Conservation (phyloP, 73 alveolate species). For the Halteria grandinella region DNA sequence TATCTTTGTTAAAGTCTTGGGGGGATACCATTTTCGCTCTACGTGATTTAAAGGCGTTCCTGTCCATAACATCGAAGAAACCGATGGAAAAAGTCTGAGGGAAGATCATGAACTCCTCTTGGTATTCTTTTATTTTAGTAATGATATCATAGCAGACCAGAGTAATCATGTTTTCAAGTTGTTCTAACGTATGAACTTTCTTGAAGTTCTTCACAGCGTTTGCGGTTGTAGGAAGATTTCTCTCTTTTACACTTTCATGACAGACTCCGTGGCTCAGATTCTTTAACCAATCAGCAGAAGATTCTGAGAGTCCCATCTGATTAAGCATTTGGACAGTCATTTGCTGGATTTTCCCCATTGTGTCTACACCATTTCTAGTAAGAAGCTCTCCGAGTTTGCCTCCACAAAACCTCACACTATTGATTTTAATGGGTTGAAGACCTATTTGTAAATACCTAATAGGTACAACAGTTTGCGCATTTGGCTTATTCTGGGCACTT, state of each 20-base stretch:
- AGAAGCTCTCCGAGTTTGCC: slow-evolving; percentile 23
- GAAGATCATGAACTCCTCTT: no score
- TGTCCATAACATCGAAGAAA: no score
- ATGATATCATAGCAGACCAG: no score
- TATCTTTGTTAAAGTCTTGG: no score
- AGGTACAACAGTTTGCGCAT: slow-evolving; percentile 42
- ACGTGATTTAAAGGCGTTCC: no score
- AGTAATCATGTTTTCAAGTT: no score
- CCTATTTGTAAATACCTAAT: slow-evolving; percentile 4
- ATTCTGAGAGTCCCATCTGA: no score
- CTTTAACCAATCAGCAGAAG: slow-evolving; percentile 42
- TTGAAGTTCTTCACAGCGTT: slow-evolving; percentile 52
- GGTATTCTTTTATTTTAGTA: no score
- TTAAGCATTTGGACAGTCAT: not conserved
- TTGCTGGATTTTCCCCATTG: slow-evolving; percentile 46
- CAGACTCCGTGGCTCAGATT: slow-evolving; percentile 45
- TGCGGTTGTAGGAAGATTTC: slow-evolving; percentile 48
- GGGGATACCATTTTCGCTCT: no score
- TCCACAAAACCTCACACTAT: slow-evolving; percentile 41
- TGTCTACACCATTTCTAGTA: not conserved
- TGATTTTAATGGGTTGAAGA: not conserved
- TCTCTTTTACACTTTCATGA: slow-evolving; percentile 50
- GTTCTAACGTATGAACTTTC: not conserved
- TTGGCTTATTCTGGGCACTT: slow-evolving; percentile 34
- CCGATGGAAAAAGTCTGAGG: no score